Evolutionary conservation across 495 filamentous ascomycete species (phyloP).

Genomic region (Talaromyces wortmannii): DNA sequence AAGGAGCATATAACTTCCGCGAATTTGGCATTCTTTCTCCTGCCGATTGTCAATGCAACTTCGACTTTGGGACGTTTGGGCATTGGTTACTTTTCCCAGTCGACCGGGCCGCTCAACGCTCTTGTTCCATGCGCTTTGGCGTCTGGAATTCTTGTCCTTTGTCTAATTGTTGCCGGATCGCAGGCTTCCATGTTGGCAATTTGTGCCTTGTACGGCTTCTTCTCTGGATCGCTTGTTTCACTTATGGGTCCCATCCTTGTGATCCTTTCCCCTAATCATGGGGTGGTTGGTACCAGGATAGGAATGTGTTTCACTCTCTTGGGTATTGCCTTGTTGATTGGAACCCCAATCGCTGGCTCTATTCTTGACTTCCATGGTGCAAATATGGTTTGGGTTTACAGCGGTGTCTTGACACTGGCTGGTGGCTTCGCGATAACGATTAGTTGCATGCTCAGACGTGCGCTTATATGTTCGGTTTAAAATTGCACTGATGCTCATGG

Average conservation of each 20-base stretch:
- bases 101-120: background rate
- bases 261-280: slow-evolving; percentile 26
- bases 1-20: background rate
- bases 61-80: slow-evolving; percentile 30
- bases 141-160: background rate
- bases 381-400: no score
- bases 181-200: slow-evolving; percentile 27
- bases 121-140: background rate
- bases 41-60: background rate
- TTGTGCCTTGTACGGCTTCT: slow-evolving; percentile 30
- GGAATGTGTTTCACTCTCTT: no score
- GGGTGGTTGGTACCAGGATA: slow-evolving; percentile 51
- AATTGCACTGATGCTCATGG: no score
- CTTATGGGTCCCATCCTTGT: slow-evolving; percentile 21
- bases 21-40: background rate
- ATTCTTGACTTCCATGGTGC: no score
- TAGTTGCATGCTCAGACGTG: no score
- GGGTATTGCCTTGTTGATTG: no score
- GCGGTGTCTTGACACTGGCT: no score
- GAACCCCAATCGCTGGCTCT: no score
- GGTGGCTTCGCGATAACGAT: no score
- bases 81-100: slow-evolving; percentile 12
- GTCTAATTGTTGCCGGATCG: slow-evolving; percentile 8
- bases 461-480: no score
- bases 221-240: slow-evolving; percentile 26